Base-by-base conservation (phyloP, 2,329 filamentous ascomycete species). In the Pseudomassariella vexata region DNA sequence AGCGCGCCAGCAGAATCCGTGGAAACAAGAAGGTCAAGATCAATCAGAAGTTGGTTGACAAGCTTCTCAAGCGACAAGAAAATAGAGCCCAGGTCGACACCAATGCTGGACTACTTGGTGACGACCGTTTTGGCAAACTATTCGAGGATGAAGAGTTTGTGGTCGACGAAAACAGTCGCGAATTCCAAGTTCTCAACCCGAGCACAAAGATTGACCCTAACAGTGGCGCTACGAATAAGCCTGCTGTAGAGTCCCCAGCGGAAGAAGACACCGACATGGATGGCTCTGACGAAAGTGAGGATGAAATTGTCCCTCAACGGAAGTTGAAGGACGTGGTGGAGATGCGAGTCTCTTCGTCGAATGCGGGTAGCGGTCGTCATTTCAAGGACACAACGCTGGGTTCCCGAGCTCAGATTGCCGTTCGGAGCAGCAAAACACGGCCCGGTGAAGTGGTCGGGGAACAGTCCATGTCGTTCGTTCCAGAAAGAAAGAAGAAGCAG, bases 1-100 rank as follows among this genome's bases (percentile, higher is more conserved):
- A 96, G 62, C 79, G 92, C n/a, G 86, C 92, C 52, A 94, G 82
- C 56, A 77, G 92, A 45, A 96, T 98, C 51, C 78, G 92, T 47
- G 89, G 90, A 43, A 87, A 81, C 61, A 95, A 95, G 68, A 95
- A 95, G 70, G 83, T 94, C 67, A 96, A 95, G 70, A 88, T 98
- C 64, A 98, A 98, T 58, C 79, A 88, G 52, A 82, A 75, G 43
- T 60, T 85, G 42, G 84, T 84, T 38, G 82, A 90, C 53, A 87
- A 84, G 56, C 74, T 76, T 44, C 78, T 76, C 65, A 74, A 76
- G 53, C 73, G 72, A 42, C 75, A 76, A 49, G 77, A 78, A 48
- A 75, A 69, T 52, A 68, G 74, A 48, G 68, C 66, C 20, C 64
- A 67, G 35, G 65, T 76, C 31, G 77, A 81, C 39, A 64, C 66